A percentile compares a stretch with the other conserved stretches of the same genome.
Evolutionary conservation across 495 filamentous ascomycete genomes (phyloP).

Genomic region (Penicillium soppii): DNA sequence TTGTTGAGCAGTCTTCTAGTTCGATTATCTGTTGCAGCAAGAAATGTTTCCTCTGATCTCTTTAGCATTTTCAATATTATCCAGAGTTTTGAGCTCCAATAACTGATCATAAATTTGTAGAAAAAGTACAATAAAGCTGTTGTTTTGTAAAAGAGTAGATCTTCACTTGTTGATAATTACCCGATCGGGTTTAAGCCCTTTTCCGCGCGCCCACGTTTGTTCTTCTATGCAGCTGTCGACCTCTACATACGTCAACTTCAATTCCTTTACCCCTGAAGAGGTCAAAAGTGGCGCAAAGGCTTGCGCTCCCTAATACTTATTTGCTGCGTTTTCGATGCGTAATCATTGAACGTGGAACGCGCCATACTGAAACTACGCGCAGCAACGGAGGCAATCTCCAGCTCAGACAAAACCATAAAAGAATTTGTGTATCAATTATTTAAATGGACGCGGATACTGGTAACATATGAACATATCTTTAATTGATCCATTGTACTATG

Average conservation of each 20-base stretch:
- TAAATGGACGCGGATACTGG: background rate
- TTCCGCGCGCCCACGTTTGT: conserved; percentile 17
- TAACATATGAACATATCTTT: too few species aligned
- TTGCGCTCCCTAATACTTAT: background rate
- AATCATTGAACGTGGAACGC: background rate
- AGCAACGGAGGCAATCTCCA: too few species aligned
- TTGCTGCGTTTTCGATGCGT: background rate
- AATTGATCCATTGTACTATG: background rate
- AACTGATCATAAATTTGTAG: too few species aligned
- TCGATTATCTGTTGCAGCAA: too few species aligned
- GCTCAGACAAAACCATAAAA: background rate
- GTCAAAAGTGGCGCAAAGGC: too few species aligned
- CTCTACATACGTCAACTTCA: background rate
- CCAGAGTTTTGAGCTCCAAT: too few species aligned
- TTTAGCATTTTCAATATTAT: too few species aligned
- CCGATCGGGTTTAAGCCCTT: conserved; percentile 22
- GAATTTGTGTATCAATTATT: background rate
- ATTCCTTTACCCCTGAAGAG: background rate
- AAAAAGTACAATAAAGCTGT: too few species aligned
- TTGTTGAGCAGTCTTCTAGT: too few species aligned
- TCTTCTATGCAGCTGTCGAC: conserved; percentile 11
- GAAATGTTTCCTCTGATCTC: too few species aligned
- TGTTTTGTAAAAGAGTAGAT: too few species aligned
- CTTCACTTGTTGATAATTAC: conserved; percentile 19
- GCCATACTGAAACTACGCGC: background rate